These are phyloP conservation scores for Simplicillium sp. DNA, from an alignment of 2,329 filamentous ascomycete genomes.

Conservation along the genomic window DNA sequence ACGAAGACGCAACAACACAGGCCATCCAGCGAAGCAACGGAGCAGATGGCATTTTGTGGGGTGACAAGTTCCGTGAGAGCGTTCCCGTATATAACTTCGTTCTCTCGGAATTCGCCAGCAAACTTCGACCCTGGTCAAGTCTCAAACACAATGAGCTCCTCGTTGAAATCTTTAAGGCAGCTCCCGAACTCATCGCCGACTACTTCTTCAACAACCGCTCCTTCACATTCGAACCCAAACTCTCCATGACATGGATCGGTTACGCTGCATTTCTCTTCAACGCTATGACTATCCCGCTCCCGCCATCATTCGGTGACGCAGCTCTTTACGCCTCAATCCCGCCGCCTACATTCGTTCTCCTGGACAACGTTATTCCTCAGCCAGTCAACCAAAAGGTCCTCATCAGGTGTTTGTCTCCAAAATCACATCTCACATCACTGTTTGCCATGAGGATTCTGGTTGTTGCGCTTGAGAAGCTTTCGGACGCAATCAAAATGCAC, in stretches of 20 bases:
- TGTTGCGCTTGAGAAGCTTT: slow-evolving; percentile 70
- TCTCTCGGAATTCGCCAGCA: slow-evolving; percentile 69
- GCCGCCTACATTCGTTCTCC: slow-evolving; percentile 66
- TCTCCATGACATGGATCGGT: slow-evolving; percentile 90
- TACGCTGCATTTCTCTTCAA: slow-evolving; percentile 85
- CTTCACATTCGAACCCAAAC: slow-evolving; percentile 83
- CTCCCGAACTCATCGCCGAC: slow-evolving; percentile 78
- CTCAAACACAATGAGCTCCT: slow-evolving; percentile 74
- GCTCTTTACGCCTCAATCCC: slow-evolving; percentile 55
- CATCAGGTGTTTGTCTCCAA: slow-evolving; percentile 67
- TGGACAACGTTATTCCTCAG: slow-evolving; percentile 80
- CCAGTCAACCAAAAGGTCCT: slow-evolving; percentile 74
- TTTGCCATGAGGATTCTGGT: slow-evolving; percentile 76
- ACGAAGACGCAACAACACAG: slow-evolving; percentile 24
- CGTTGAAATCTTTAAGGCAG: slow-evolving; percentile 66
- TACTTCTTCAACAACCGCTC: slow-evolving; percentile 76
- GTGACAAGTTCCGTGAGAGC: slow-evolving; percentile 55
- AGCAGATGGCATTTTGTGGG: slow-evolving; percentile 60
- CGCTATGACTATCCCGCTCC: slow-evolving; percentile 65
- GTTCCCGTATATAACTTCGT: slow-evolving; percentile 71
- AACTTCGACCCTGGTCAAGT: slow-evolving; percentile 74
- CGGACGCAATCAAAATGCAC: slow-evolving; percentile 52
- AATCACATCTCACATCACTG: slow-evolving; percentile 70
- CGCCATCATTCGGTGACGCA: slow-evolving; percentile 59
- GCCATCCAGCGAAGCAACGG: slow-evolving; percentile 37